A percentile compares a stretch with the other conserved stretches of the same genome.
Conservation (phyloP, 2,329 filamentous ascomycete genomes). For the Cladosporium sphaerospermum region DNA sequence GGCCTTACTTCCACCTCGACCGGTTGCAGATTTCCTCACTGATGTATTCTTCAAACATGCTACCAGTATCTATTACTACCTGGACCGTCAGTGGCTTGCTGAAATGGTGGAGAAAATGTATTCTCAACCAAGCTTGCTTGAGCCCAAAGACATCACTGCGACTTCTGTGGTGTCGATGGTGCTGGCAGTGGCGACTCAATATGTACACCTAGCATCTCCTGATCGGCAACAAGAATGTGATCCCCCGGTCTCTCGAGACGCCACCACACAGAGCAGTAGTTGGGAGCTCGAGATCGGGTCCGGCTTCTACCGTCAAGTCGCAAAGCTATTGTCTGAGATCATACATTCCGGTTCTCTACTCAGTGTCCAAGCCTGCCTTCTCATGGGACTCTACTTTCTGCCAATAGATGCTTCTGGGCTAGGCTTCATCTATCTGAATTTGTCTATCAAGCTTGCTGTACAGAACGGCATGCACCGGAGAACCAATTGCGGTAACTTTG, state of each 20-base stretch:
- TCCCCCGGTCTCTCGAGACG: no score
- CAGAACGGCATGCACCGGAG: constrained; percentile 56
- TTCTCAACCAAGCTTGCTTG: no score
- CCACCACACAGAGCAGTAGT: background rate
- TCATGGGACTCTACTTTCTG: constrained; percentile 51
- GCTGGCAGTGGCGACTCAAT: constrained; percentile 39
- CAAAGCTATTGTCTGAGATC: constrained; percentile 4
- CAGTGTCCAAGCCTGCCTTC: constrained; percentile 53
- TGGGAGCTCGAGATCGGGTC: constrained; percentile 3
- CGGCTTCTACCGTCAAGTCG: background rate
- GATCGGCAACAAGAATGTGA: no score
- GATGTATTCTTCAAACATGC: constrained; percentile 39
- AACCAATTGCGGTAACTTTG: constrained; percentile 33
- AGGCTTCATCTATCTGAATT: constrained; percentile 52
- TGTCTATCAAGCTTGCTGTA: constrained; percentile 52
- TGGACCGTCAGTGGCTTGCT: constrained; percentile 36
- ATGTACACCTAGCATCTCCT: constrained; percentile 28
- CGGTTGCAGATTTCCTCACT: constrained; percentile 37
- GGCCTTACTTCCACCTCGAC: constrained; percentile 35
- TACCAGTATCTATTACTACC: constrained; percentile 37
- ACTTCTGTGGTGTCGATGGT: constrained; percentile 23
- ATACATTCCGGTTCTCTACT: background rate
- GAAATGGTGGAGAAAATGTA: no score
- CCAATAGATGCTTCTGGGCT: constrained; percentile 52
- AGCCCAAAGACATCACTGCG: no score